A percentile compares a stretch with the other conserved stretches of the same genome.
phyloP scores from a whole-genome alignment of 2,329 filamentous ascomycete genomes.

The Graphiopsis chlorocephala region DNA sequence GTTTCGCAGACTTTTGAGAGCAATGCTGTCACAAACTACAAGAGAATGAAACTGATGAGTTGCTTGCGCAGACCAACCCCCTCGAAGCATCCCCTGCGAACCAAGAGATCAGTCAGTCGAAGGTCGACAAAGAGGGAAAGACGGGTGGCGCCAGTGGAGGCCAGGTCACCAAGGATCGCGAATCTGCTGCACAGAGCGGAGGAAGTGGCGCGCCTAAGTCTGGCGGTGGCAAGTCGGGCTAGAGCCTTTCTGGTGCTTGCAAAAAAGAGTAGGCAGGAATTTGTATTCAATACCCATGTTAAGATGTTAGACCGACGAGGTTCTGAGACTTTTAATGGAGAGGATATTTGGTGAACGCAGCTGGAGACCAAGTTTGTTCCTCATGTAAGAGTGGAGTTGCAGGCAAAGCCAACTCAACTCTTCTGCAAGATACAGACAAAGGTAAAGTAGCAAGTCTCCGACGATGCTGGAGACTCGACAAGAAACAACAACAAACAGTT shows the following conservation, averaged over 20 bases:
- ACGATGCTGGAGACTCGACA: neutral
- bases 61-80: slow-evolving; percentile 42
- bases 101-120: slow-evolving; percentile 53
- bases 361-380: neutral
- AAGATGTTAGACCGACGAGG: neutral
- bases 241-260: neutral
- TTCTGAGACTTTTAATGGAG: neutral
- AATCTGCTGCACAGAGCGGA: slow-evolving; percentile 30
- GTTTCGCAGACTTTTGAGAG: neutral
- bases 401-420: neutral
- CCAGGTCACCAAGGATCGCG: slow-evolving; percentile 25
- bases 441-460: neutral
- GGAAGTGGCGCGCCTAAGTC: slow-evolving; percentile 38
- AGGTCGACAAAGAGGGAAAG: slow-evolving; percentile 42
- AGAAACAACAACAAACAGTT: neutral
- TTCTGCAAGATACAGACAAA: neutral
- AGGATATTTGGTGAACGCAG: neutral
- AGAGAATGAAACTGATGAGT: neutral
- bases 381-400: neutral
- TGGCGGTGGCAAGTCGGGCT: slow-evolving; percentile 33
- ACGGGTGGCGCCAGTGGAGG: slow-evolving; percentile 25
- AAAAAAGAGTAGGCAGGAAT: neutral
- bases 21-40: neutral
- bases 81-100: slow-evolving; percentile 62
- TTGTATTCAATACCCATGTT: neutral